Evolutionary conservation across 306 rosid genomes (phyloP), one percentile per base, ranked within the genome.

Genomic region (Vicia villosa): DNA sequence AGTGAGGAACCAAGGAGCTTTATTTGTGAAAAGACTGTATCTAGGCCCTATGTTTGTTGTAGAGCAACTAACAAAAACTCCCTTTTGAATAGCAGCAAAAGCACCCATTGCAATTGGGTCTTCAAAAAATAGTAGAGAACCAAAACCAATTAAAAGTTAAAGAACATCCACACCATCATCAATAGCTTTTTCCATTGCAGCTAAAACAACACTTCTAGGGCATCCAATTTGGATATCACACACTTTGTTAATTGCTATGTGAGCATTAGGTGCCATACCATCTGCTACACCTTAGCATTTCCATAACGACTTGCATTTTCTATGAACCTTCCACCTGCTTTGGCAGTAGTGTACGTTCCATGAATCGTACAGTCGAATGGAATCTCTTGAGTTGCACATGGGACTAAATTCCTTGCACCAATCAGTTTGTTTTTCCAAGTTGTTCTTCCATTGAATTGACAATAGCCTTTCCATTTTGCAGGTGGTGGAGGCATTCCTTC

Each of bases 1-100:
- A 0, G 77, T 80, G 69, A 84, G 88, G 32, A 86, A 79, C 96
- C 95, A 92, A 0, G 96, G 97, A 2, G 91, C 94, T 56, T 81
- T 86, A 12, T 92, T 89, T 3, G 85, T 69, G 13, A n/a, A n/a
- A n/a, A n/a, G n/a, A n/a, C n/a, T 15, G 4, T 77, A 40, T 0
- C 0, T 12, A 15, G 97, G 94, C 5, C 97, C 97, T 0, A 8
- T 0, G 22, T 92, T 92, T 4, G n/a, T n/a, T n/a, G n/a, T n/a
- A n/a, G n/a, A n/a, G n/a, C n/a, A n/a, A n/a, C n/a, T n/a, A n/a
- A n/a, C n/a, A n/a, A n/a, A n/a, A n/a, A n/a, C n/a, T n/a, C 97
- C 96, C 14, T 41, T 85, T 17, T 79, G 84, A 43, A 54, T 70
- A 2, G 97, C n/a, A n/a, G n/a, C n/a, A n/a, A n/a, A n/a, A n/a